These are phyloP conservation scores for Phialophora macrospora DNA, from an alignment of 2,329 filamentous ascomycete species.

Conservation along the genomic window DNA sequence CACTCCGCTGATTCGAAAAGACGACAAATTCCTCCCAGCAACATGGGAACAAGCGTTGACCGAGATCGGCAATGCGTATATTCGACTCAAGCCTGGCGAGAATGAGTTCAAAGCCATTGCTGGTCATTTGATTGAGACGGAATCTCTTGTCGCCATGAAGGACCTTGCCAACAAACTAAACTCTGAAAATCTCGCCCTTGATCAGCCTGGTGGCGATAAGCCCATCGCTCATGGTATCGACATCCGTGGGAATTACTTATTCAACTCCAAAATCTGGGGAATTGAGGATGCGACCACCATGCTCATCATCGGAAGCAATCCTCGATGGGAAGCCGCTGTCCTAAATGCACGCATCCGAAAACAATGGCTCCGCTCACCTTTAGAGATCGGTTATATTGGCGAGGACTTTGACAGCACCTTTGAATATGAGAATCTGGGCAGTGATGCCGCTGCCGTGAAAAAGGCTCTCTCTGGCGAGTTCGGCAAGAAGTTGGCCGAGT, in stretches of 20 bases:
- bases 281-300: slow-evolving; percentile 93
- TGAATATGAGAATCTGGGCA: slow-evolving; percentile 88
- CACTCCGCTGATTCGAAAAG: slow-evolving; percentile 83
- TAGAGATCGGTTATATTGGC: slow-evolving; percentile 89
- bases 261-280: slow-evolving; percentile 94
- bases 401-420: slow-evolving; percentile 93
- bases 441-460: slow-evolving; percentile 79
- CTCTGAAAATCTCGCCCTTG: slow-evolving; percentile 92
- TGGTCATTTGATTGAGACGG: slow-evolving; percentile 87
- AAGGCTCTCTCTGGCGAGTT: slow-evolving; percentile 82
- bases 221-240: slow-evolving; percentile 92
- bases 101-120: slow-evolving; percentile 97
- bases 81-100: slow-evolving; percentile 77
- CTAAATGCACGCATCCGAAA: slow-evolving; percentile 97
- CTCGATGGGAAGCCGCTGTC: slow-evolving; percentile 90
- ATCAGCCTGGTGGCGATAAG: slow-evolving; percentile 80
- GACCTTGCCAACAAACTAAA: slow-evolving; percentile 95
- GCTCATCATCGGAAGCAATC: slow-evolving; percentile 92
- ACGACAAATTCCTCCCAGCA: slow-evolving; percentile 88
- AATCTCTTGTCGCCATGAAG: slow-evolving; percentile 95
- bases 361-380: slow-evolving; percentile 93
- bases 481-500: slow-evolving; percentile 85
- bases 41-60: slow-evolving; percentile 95
- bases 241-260: slow-evolving; percentile 89
- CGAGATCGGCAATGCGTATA: slow-evolving; percentile 81